phyloP scores from a whole-genome alignment of 2,329 filamentous ascomycete genomes.

The Colletotrichum nymphaeae region DNA sequence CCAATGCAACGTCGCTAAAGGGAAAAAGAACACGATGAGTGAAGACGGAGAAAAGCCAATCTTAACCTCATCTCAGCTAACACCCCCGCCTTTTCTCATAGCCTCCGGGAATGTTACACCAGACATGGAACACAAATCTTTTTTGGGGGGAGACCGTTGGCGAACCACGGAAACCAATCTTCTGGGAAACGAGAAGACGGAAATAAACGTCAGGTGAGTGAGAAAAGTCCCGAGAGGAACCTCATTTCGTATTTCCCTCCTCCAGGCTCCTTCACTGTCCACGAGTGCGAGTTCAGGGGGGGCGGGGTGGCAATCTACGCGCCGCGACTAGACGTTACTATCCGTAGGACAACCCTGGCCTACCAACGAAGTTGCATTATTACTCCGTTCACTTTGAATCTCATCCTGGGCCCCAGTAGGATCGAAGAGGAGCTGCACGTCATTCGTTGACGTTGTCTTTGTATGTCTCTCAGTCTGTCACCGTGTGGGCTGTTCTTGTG shows the following conservation, averaged over 20 bases:
- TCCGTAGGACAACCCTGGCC: neutral
- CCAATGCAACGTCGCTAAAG: neutral
- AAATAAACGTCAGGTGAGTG: constrained; percentile 1
- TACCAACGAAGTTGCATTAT: neutral
- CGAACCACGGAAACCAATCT: constrained; percentile 2
- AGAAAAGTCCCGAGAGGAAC: neutral
- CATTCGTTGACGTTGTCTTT: neutral
- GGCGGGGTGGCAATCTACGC: neutral
- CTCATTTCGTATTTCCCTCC: constrained; percentile 3
- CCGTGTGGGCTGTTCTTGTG: neutral
- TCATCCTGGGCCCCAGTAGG: neutral
- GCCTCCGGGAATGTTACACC: constrained; percentile 17
- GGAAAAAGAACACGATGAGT: neutral
- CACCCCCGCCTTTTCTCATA: constrained; percentile 6
- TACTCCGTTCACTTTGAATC: neutral
- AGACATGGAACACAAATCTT: neutral
- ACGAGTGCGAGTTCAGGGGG: neutral
- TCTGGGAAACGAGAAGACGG: neutral
- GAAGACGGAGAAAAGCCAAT: constrained; percentile 11
- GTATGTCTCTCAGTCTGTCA: neutral
- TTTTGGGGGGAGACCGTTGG: neutral
- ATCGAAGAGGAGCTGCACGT: neutral
- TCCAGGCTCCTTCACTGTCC: neutral
- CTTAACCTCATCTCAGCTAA: constrained; percentile 18
- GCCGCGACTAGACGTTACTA: neutral